Evolutionary conservation across 2,329 filamentous ascomycete species (phyloP).

Genomic region (Aspergillus fumigatiaffinis): DNA sequence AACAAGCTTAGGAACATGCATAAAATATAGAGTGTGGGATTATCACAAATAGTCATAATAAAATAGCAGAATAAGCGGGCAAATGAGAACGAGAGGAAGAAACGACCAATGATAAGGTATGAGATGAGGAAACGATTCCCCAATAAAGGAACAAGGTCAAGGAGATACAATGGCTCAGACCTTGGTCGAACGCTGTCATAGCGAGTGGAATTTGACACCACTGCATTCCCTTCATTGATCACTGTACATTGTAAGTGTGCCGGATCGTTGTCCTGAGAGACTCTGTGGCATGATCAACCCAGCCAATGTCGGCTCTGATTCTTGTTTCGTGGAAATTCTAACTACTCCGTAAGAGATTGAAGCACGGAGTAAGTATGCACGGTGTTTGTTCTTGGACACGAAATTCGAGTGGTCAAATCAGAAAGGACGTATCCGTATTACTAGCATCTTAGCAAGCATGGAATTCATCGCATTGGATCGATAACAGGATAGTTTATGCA

Average conservation of each 20-base stretch:
- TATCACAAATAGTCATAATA: neutral
- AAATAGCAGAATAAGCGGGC: neutral
- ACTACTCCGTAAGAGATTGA: neutral
- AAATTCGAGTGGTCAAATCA: neutral
- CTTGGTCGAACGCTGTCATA: neutral
- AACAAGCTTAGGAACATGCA: neutral
- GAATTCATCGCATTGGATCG: slow-evolving; percentile 11
- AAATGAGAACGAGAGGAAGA: neutral
- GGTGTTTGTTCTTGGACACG: neutral
- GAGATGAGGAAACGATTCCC: neutral
- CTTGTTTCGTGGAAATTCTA: neutral
- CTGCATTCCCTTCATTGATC: neutral
- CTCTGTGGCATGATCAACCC: neutral
- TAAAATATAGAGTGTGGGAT: neutral
- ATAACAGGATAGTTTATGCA: slow-evolving; percentile 20
- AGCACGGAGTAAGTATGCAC: neutral
- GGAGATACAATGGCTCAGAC: neutral
- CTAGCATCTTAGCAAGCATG: slow-evolving; percentile 1
- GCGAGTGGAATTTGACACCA: neutral
- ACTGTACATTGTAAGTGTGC: neutral
- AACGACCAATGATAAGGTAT: neutral
- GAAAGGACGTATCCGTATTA: slow-evolving; percentile 11
- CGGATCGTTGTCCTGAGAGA: neutral
- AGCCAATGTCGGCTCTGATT: neutral
- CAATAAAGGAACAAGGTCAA: neutral